Evolutionary conservation across 1,139 yeast genomes (phyloP).

Genomic region (Petasospora fabianii): DNA sequence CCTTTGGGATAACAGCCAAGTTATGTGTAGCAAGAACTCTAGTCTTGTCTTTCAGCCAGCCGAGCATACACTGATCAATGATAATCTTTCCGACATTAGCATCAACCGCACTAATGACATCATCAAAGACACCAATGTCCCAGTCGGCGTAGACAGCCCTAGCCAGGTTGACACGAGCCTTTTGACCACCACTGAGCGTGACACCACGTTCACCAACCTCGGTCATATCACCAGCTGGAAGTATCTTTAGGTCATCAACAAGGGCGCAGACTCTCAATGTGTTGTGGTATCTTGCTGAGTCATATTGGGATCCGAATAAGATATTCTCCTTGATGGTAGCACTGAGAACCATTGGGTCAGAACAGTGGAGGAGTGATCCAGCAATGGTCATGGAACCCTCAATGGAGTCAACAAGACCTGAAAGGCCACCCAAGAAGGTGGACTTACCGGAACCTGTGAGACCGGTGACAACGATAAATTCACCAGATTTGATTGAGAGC

Average conservation of each 20-base stretch:
- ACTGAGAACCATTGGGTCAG: constrained; percentile 81
- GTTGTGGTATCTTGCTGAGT: constrained; percentile 44
- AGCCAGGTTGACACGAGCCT: constrained; percentile 78
- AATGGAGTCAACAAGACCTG: too few relatives aligned
- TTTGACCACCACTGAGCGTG: constrained; percentile 85
- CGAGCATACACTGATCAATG: constrained; percentile 61
- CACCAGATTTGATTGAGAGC: too few relatives aligned
- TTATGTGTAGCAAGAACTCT: constrained; percentile 80
- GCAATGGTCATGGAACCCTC: constrained; percentile 43
- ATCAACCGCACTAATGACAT: constrained; percentile 86
- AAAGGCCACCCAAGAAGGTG: constrained; percentile 37
- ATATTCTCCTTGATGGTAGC: constrained; percentile 71
- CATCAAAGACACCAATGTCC: constrained; percentile 70
- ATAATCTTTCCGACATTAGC: constrained; percentile 81
- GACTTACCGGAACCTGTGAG: constrained; percentile 42
- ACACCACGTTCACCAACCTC: constrained; percentile 90
- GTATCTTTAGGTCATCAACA: constrained; percentile 54
- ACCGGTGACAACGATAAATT: constrained; percentile 40
- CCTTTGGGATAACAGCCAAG: constrained; percentile 57
- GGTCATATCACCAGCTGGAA: constrained; percentile 74
- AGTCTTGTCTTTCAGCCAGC: constrained; percentile 53
- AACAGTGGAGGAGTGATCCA: constrained; percentile 41
- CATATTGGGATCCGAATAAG: constrained; percentile 54
- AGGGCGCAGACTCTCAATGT: constrained; percentile 64
- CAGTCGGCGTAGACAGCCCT: constrained; percentile 71